Percentiles rank a stretch among this genome's conserved stretches.
Conservation (phyloP, 1,284 basidiomycete species). For the Ustilago tritici region DNA sequence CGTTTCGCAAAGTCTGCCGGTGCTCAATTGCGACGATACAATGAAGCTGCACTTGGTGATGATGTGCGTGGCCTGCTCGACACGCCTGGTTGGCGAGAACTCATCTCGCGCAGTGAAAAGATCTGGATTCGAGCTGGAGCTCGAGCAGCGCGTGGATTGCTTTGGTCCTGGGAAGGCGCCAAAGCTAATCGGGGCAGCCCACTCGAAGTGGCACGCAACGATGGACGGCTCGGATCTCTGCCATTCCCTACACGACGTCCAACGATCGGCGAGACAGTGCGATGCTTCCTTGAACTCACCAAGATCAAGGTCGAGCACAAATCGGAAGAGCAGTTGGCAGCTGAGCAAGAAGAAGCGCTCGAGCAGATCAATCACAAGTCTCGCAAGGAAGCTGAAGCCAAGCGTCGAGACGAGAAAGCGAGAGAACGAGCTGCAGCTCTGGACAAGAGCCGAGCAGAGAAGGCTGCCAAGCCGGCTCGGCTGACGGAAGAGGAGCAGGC, state of each 20-base stretch:
- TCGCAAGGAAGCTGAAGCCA: constrained; percentile 49
- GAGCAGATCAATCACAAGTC: constrained; percentile 36
- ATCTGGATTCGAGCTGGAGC: constrained; percentile 65
- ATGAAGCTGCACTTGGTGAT: constrained; percentile 90
- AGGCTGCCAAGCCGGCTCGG: constrained; percentile 22
- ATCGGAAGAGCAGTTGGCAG: constrained; percentile 84
- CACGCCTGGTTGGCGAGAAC: constrained; percentile 58
- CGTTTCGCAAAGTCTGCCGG: constrained; percentile 96
- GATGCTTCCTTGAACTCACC: constrained; percentile 88
- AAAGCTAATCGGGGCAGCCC: constrained; percentile 52
- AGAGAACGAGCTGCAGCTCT: constrained; percentile 26
- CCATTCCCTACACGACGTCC: constrained; percentile 70
- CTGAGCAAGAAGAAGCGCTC: constrained; percentile 63
- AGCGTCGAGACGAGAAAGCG: constrained; percentile 49
- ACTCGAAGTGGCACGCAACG: constrained; percentile 61
- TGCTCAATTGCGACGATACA: constrained; percentile 91
- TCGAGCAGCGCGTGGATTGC: constrained; percentile 61
- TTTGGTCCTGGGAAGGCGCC: constrained; percentile 65
- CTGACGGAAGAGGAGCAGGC: constrained; percentile 47
- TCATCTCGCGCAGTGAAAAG: constrained; percentile 61
- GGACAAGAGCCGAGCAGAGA: constrained; percentile 39
- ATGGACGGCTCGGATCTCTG: constrained; percentile 68
- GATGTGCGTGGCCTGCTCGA: constrained; percentile 72
- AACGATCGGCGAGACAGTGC: constrained; percentile 89
- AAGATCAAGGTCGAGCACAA: constrained; percentile 86